Percentiles rank a stretch among this genome's conserved stretches.
These are phyloP conservation scores for Starmerella cellae DNA, from an alignment of 805 yeast species.

Conservation along the genomic window DNA sequence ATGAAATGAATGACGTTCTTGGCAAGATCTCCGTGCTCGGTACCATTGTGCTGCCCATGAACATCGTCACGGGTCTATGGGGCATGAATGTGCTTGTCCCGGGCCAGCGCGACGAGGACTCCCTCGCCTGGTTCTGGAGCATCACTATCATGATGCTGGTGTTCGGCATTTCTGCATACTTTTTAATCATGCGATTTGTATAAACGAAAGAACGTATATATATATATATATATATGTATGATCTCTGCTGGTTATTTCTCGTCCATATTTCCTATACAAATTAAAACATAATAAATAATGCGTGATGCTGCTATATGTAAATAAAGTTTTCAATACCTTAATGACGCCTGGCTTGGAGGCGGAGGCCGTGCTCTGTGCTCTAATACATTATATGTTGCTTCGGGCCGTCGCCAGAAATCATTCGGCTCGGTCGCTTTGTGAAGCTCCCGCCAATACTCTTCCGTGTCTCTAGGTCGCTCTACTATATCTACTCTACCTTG, in stretches of 20 bases:
- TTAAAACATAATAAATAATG: neutral
- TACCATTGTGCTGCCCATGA: conserved; percentile 88
- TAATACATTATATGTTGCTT: conserved; percentile 12
- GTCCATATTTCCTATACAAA: neutral
- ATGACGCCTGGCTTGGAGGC: conserved; percentile 13
- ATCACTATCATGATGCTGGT: conserved; percentile 23
- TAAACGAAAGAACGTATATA: conserved; percentile 1
- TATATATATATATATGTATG: neutral
- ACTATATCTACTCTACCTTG: conserved; percentile 7
- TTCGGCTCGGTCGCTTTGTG: conserved; percentile 13
- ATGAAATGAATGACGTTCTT: conserved; percentile 90
- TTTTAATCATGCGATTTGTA: conserved; percentile 18
- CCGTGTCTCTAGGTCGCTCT: neutral
- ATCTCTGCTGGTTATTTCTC: neutral
- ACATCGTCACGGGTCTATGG: conserved; percentile 93
- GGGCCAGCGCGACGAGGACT: conserved; percentile 54
- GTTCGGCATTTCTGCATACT: conserved; percentile 24
- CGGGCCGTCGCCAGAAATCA: conserved; percentile 7
- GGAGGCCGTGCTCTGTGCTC: conserved; percentile 14
- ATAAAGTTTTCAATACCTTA: conserved; percentile 4
- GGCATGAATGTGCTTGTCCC: conserved; percentile 98
- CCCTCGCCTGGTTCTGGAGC: conserved; percentile 51
- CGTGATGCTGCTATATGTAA: too few species aligned
- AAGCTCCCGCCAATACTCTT: conserved; percentile 10
- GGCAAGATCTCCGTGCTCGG: conserved; percentile 89